Evolutionary conservation across 208 protist genomes (phyloP), one percentile per base, ranked within the genome.

Genomic region (Trypanosoma platydactyli): DNA sequence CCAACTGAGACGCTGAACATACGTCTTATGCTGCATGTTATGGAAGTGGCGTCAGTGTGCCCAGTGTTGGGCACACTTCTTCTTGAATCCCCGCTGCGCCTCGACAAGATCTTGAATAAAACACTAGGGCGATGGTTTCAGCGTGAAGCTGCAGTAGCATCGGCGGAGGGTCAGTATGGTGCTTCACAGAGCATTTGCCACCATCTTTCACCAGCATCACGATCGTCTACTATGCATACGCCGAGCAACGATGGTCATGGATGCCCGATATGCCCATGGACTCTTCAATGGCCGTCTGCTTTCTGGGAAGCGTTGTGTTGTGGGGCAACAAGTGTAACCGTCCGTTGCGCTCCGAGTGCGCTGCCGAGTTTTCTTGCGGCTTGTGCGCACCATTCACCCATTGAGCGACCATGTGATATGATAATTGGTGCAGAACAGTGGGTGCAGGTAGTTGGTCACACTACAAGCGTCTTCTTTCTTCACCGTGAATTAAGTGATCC

Each of bases 21-120:
- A 16, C 51, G 69, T 22, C 55, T 75, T 33, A 33, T 68, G 7
- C 35, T 75, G 46, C 25, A 61, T 22, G 15, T 63, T 5, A 52
- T 71, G 50, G 48, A 69, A 13, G 56, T 73, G 9, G 33, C 55
- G 3, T 60, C 68, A 5, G 51, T 29, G 29, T 64, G 42, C 64
- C 66, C 66, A 41, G 15, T 49, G 15, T 24, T 66, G 7, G 62
- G 67, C 41, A 48, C 65, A 60, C 66, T 79, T 69, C 66, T 79
- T 49, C 13, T 68, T 20, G 60, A 38, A 35, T 27, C 30, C 48
- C 56, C 68, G 25, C 52, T 64, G 35, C 20, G 53, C 9, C 18
- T 63, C 20, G 65, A 73, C 42, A 48, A 22, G 1, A 22, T 68
- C 12, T n/a, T 69, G 40, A n/a, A 4, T 5, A 2, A 60, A 16